phyloP scores from a whole-genome alignment of 345 rosid species.

The Linum lewisii region DNA sequence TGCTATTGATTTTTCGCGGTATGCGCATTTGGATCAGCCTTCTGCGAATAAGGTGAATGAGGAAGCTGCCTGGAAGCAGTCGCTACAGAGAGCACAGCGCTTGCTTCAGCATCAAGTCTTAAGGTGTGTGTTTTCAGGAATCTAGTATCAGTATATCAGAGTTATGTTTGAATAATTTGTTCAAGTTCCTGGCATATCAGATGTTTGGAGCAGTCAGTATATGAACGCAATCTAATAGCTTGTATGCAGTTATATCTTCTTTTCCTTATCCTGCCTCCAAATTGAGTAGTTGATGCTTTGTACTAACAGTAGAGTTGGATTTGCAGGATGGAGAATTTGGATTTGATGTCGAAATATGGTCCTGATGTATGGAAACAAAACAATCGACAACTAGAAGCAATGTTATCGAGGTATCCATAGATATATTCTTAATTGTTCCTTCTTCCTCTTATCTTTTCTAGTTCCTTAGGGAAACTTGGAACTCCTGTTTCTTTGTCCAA shows the following conservation, averaged over 20 bases:
- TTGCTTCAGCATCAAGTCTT: conserved; percentile 65
- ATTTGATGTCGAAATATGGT: conserved; percentile 69
- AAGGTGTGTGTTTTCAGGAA: conserved; percentile 33
- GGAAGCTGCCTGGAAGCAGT: conserved; percentile 80
- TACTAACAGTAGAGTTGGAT: not conserved
- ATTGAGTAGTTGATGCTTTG: not conserved
- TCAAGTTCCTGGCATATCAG: not conserved
- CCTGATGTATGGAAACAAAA: conserved; percentile 79
- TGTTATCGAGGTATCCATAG: conserved; percentile 47
- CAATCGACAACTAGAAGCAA: conserved; percentile 58
- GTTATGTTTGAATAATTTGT: not conserved
- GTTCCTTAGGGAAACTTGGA: too few relatives aligned
- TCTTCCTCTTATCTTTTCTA: too few relatives aligned
- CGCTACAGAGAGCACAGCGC: conserved; percentile 72
- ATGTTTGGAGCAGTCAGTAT: not conserved
- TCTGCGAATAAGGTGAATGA: conserved; percentile 59
- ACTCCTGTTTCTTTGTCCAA: too few relatives aligned
- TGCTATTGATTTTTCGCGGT: conserved; percentile 61
- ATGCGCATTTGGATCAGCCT: conserved; percentile 54
- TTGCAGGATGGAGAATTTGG: conserved; percentile 86
- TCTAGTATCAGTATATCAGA: too few relatives aligned
- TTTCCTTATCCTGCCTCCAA: not conserved
- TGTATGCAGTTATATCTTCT: too few relatives aligned
- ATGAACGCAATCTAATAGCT: too few relatives aligned
- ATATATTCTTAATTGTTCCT: not conserved